phyloP scores from a whole-genome alignment of 495 filamentous ascomycete genomes.

The Trichoderma virens region DNA sequence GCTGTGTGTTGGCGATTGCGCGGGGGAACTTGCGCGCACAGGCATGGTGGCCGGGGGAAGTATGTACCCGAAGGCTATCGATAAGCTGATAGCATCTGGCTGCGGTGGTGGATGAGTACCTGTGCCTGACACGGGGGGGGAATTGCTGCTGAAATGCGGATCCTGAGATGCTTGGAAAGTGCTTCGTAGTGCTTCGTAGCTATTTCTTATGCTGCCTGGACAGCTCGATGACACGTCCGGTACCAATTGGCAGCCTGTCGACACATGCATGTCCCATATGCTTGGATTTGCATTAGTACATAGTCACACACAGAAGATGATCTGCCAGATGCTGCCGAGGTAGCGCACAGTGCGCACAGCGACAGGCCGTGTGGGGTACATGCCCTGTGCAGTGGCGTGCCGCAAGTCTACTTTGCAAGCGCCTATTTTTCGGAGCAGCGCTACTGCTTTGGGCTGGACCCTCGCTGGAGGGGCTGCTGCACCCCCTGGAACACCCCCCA shows the following conservation, averaged over 20 bases:
- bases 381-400: not conserved
- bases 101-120: not conserved
- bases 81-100: too few relatives aligned
- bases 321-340: not conserved
- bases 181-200: too few relatives aligned
- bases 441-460: not conserved
- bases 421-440: conserved; percentile 5
- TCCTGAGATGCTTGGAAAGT: too few relatives aligned
- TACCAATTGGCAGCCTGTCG: too few relatives aligned
- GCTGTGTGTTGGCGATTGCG: not conserved
- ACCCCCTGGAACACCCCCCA: not conserved
- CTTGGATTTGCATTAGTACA: too few relatives aligned
- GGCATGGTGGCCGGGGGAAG: too few relatives aligned
- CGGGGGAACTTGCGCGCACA: not conserved
- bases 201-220: too few relatives aligned
- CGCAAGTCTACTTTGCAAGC: not conserved
- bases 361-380: not conserved
- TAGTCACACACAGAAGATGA: too few relatives aligned
- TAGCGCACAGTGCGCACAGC: conserved; percentile 5
- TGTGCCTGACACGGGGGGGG: too few relatives aligned
- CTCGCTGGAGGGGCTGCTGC: not conserved
- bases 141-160: not conserved
- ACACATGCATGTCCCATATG: too few relatives aligned
- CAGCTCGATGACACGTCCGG: too few relatives aligned
- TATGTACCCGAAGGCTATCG: not conserved